A percentile compares a stretch with the other conserved stretches of the same genome.
phyloP scores from a whole-genome alignment of 805 yeast genomes.

The Naumovozyma dairenensis region DNA sequence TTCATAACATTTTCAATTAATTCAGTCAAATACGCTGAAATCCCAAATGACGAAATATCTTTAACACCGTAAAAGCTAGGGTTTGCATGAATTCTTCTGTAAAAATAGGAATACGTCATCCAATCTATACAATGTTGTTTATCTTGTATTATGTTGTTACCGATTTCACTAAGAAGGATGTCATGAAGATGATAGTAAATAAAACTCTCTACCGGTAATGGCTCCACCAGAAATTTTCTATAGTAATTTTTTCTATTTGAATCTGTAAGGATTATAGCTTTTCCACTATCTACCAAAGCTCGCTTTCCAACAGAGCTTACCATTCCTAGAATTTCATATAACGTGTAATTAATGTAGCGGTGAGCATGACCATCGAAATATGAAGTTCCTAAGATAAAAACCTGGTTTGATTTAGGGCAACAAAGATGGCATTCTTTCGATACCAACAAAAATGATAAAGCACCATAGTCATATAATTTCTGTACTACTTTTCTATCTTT shows the following conservation, averaged over 20 bases:
- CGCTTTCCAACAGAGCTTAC: conserved; percentile 31
- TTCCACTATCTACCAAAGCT: conserved; percentile 25
- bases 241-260: conserved; percentile 50
- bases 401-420: conserved; percentile 44
- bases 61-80: conserved; percentile 83
- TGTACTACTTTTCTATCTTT: conserved; percentile 49
- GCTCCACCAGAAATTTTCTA: conserved; percentile 57
- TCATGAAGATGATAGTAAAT: conserved; percentile 53
- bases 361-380: conserved; percentile 65
- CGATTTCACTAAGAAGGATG: conserved; percentile 62
- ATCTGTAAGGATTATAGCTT: conserved; percentile 49
- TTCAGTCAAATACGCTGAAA: conserved; percentile 78
- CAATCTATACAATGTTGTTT: conserved; percentile 87
- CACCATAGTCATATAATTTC: conserved; percentile 40
- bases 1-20: conserved; percentile 60
- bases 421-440: conserved; percentile 45
- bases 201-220: conserved; percentile 79
- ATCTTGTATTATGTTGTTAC: conserved; percentile 47
- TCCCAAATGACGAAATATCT: conserved; percentile 52
- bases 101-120: conserved; percentile 77
- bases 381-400: conserved; percentile 63
- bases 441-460: conserved; percentile 48
- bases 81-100: conserved; percentile 67
- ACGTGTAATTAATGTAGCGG: conserved; percentile 56
- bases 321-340: conserved; percentile 59